Conservation (phyloP, 163 green algal genomes). For the Scenedesmus sp. region DNA sequence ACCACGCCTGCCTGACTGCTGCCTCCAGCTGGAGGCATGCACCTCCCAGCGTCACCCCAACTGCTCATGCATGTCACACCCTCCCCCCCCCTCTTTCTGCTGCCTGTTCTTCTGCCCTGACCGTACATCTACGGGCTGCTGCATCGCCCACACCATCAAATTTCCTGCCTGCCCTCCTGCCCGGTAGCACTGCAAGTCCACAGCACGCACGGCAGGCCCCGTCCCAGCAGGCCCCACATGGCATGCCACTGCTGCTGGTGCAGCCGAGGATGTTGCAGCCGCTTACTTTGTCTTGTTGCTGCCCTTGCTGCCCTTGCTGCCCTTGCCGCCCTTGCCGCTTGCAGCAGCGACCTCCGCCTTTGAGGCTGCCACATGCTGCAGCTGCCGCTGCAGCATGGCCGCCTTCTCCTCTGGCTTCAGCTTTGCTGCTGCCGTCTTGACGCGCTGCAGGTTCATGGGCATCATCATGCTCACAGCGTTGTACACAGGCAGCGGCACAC, state of each 20-base stretch:
- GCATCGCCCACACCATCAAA: neutral
- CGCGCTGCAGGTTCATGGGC: conserved; percentile 50
- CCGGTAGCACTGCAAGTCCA: neutral
- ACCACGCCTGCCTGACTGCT: too few relatives aligned
- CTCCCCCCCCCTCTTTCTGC: neutral
- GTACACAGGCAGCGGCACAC: conserved; percentile 51
- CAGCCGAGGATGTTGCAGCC: neutral
- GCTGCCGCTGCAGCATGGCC: conserved; percentile 32
- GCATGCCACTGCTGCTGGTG: neutral
- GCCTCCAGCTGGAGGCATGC: too few relatives aligned
- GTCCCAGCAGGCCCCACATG: neutral
- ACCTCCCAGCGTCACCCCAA: too few relatives aligned
- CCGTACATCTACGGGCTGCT: too few relatives aligned
- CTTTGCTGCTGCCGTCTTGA: conserved; percentile 40
- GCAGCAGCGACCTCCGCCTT: conserved; percentile 22
- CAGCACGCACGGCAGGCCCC: neutral
- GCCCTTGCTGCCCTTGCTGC: neutral
- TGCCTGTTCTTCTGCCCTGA: neutral
- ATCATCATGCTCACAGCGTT: conserved; percentile 45
- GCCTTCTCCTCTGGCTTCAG: conserved; percentile 38
- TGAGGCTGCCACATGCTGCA: conserved; percentile 25
- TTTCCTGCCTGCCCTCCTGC: neutral
- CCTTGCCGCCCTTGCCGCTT: neutral
- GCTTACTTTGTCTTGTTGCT: neutral
- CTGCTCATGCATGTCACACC: too few relatives aligned